Percentiles rank a stretch among this genome's conserved stretches.
phyloP scores from a whole-genome alignment of 495 filamentous ascomycete species.

The Staphylotrichum longicolle region DNA sequence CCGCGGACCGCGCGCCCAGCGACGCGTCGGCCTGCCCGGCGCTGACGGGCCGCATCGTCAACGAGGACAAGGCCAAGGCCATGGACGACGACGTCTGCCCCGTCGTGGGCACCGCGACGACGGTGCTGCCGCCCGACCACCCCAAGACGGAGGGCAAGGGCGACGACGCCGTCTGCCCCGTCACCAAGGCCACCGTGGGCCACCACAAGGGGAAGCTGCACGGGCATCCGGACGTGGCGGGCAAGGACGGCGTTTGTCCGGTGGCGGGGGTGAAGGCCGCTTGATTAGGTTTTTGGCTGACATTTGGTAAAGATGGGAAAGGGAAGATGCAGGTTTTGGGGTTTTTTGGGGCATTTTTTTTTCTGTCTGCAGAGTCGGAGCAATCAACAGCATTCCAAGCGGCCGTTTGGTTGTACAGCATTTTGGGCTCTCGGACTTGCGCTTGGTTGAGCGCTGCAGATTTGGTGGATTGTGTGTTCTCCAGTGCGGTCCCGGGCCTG shows the following conservation, averaged over 20 bases:
- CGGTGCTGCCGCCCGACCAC: constrained; percentile 46
- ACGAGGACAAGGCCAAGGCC: constrained; percentile 43
- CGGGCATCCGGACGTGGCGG: constrained; percentile 38
- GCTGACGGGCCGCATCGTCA: constrained; percentile 36
- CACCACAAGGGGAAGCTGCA: constrained; percentile 48
- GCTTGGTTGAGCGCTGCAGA: too few species aligned
- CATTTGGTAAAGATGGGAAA: neutral
- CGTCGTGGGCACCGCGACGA: constrained; percentile 47
- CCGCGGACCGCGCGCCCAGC: constrained; percentile 27
- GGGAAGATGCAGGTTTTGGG: neutral
- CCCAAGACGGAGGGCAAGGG: constrained; percentile 41
- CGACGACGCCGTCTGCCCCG: constrained; percentile 48
- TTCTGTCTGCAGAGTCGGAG: too few species aligned
- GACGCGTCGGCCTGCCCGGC: constrained; percentile 49
- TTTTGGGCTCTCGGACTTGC: too few species aligned
- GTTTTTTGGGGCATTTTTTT: neutral
- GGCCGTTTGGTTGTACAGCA: too few species aligned
- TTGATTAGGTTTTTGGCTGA: neutral
- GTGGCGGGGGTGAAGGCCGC: constrained; percentile 36
- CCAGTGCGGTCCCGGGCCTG: too few species aligned
- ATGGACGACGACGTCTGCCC: constrained; percentile 51
- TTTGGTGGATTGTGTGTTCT: too few species aligned
- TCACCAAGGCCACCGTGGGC: constrained; percentile 49
- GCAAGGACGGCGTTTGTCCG: constrained; percentile 38
- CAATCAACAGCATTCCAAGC: too few species aligned